phyloP scores from a whole-genome alignment of 129 eudicot species.

The Mikania micrantha region DNA sequence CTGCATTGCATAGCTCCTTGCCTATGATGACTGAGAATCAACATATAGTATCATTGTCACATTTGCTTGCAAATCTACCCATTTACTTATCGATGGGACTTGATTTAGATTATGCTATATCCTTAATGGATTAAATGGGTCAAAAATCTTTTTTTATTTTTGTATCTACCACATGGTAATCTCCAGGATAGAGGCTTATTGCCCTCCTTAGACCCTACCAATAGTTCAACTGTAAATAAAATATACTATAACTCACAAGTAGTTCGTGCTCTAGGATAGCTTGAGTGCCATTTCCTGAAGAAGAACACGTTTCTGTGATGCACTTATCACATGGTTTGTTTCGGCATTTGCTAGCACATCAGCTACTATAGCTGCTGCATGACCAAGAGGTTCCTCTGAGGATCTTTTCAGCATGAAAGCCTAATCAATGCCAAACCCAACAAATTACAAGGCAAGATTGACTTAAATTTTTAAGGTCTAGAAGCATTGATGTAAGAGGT shows the following conservation, averaged over 20 bases:
- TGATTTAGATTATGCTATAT: background rate
- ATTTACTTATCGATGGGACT: background rate
- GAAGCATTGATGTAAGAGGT: background rate
- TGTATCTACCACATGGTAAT: slow-evolving; percentile 9
- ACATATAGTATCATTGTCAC: background rate
- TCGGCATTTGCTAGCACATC: slow-evolving; percentile 96
- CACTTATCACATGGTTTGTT: slow-evolving; percentile 65
- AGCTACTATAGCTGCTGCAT: slow-evolving; percentile 88
- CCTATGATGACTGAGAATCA: background rate
- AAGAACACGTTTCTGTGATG: slow-evolving; percentile 81
- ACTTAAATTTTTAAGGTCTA: too few relatives aligned
- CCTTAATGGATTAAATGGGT: background rate
- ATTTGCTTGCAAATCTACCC: background rate
- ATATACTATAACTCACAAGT: slow-evolving; percentile 4
- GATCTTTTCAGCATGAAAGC: slow-evolving; percentile 94
- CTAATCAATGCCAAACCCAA: slow-evolving; percentile 22
- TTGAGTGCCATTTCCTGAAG: slow-evolving; percentile 97
- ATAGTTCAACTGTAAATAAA: too few relatives aligned
- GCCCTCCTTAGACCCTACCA: too few relatives aligned
- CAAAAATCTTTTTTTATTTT: slow-evolving; percentile 11
- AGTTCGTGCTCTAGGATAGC: slow-evolving; percentile 36
- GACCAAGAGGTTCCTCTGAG: slow-evolving; percentile 92
- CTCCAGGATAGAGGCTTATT: too few relatives aligned
- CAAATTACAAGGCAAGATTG: background rate
- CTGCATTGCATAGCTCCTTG: background rate